Evolutionary conservation across 108 stramenopile genomes (phyloP).

Genomic region (Pseudonitzschia pungens): DNA sequence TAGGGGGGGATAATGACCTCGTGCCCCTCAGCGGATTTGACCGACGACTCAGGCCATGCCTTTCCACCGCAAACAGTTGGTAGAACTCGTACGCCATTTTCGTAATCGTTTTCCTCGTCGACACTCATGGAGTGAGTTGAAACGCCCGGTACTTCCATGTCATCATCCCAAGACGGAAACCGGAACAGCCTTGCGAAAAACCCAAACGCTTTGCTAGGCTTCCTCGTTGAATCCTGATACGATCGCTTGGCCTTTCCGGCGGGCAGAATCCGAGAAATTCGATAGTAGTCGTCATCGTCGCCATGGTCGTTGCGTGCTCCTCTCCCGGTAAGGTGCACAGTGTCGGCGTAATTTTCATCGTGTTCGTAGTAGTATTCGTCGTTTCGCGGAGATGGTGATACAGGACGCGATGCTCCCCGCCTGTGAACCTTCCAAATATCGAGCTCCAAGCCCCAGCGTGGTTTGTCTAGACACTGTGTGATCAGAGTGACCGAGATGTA

Average conservation of each 20-base stretch:
- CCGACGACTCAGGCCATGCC: not conserved
- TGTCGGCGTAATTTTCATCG: slow-evolving; percentile 3
- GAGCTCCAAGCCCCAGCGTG: slow-evolving; percentile 27
- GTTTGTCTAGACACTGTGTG: slow-evolving; percentile 43
- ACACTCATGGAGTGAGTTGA: slow-evolving; percentile 23
- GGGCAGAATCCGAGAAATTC: not conserved
- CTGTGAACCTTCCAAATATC: slow-evolving; percentile 31
- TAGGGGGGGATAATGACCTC: not conserved
- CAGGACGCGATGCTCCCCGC: not conserved
- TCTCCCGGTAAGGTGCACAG: slow-evolving; percentile 1
- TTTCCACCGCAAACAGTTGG: not conserved
- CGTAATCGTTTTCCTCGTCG: slow-evolving; percentile 9
- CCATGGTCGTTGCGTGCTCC: not conserved
- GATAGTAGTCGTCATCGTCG: not conserved
- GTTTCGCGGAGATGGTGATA: not conserved
- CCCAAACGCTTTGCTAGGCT: not conserved
- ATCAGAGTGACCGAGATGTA: slow-evolving; percentile 32
- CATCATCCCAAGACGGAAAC: not conserved
- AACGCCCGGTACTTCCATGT: slow-evolving; percentile 22
- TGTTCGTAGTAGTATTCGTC: slow-evolving; percentile 1
- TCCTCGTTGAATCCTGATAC: not conserved
- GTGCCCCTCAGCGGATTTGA: not conserved
- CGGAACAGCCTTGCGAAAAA: not conserved
- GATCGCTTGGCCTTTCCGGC: slow-evolving; percentile 9
- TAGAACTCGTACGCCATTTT: not conserved